Base-by-base conservation (phyloP, 2,329 filamentous ascomycete species). In the Curvularia lunata region DNA sequence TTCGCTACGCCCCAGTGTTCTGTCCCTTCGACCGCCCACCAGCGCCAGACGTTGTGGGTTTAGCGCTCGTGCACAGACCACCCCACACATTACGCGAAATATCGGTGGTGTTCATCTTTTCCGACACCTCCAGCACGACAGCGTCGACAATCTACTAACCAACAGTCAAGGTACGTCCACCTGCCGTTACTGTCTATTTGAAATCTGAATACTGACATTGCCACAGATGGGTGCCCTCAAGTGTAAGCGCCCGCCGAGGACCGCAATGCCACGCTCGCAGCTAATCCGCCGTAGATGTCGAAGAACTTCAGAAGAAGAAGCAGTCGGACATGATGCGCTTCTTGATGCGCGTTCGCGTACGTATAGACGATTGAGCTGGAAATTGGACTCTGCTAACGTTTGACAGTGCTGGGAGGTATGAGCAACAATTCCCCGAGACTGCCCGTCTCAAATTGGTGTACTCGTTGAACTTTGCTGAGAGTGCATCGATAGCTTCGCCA, bases 271-370 rank as follows among this genome's bases (percentile, higher is more conserved):
- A 46, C 47, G 52, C 41, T 21, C 53, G 47, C 97, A 56, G 58
- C 66, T 72, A 62, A 72, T 63, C 16, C 48, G 49, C 46, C 32
- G 48, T 51, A 73, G 70, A 79, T 87, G 92, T 99, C 85, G 96
- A 99, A 89, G 95, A 99, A 89, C 91, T 99, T 86, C 92, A 97
- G 84, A 98, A 99, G 92, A 97, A 97, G 92, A 99, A 99, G 92
- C 95, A 99, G 90, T 97, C 92, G 83, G 95, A 99, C 88, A 91
- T 99, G 81, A 91, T 98, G 86, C 93, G 93, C 86, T 99, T 99
- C 89, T 90, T 99, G 85, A 92, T 97, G 84, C 94, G 76, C 69
- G 76, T 79, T 69, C 93, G 95, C 86, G 73, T 75, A 75, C 42
- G 74, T 76, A 68, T 30, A 64, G 12, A 51, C 25, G 41, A 66